phyloP scores from a whole-genome alignment of 1,284 basidiomycete species.

The Ganoderma boninense region DNA sequence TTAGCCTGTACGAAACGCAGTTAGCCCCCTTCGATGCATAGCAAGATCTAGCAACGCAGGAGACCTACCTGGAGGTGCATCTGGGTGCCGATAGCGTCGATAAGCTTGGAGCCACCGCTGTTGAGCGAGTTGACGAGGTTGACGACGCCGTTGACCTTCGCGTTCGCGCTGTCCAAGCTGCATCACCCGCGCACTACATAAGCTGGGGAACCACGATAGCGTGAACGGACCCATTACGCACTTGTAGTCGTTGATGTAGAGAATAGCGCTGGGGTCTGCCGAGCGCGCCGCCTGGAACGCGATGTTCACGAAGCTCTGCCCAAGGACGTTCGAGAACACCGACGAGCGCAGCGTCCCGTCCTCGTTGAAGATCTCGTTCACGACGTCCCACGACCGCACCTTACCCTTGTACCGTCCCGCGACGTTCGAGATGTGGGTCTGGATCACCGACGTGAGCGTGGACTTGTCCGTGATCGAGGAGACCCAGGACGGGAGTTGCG shows the following conservation, averaged over 20 bases:
- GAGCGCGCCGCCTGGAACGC: constrained; percentile 46
- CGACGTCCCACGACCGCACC: constrained; percentile 46
- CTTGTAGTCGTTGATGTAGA: constrained; percentile 50
- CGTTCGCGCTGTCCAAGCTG: constrained; percentile 41
- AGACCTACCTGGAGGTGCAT: constrained; percentile 41
- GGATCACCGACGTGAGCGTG: constrained; percentile 42
- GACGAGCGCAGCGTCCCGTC: constrained; percentile 46
- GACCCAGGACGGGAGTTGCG: constrained; percentile 57
- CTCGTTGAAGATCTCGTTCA: constrained; percentile 47
- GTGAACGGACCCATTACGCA: constrained; percentile 13
- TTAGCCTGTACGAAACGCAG: no score
- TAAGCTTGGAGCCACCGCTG: constrained; percentile 39
- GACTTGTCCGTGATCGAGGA: constrained; percentile 40
- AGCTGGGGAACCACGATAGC: constrained; percentile 1
- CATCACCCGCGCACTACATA: background rate
- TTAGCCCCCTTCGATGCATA: no score
- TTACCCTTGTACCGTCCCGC: constrained; percentile 50
- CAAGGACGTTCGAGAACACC: constrained; percentile 47
- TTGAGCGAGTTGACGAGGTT: constrained; percentile 44
- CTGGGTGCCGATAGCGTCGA: constrained; percentile 49
- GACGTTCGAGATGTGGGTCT: constrained; percentile 47
- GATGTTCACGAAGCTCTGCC: constrained; percentile 45
- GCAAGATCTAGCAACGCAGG: no score
- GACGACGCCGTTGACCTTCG: constrained; percentile 43
- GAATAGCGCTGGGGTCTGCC: constrained; percentile 47